Base-by-base conservation (phyloP, 129 eudicot species). In the Flaveria trinervia region DNA sequence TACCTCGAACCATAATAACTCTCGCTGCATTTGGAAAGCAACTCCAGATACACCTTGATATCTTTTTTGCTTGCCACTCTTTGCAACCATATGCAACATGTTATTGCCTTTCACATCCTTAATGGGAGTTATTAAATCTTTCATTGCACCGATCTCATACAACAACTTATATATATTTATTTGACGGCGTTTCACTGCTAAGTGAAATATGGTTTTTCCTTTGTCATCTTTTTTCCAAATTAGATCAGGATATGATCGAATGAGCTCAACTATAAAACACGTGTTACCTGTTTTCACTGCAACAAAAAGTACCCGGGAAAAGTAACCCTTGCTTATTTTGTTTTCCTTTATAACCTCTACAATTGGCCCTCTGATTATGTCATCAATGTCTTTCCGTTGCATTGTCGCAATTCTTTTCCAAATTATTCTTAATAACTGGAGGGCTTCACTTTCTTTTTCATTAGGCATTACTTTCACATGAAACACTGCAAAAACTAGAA, bases 71-170 rank as follows among this genome's bases (percentile, higher is more conserved):
- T 55, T 55, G 22, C 36, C 67, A 12, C 52, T 55, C 51, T 55
- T 36, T 18, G 33, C 52, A 39, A 55, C 77, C 18, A 72, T 16
- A 55, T 72, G 77, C 67, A 72, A 72, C 77, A 72, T 72, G 52
- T 72, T 36, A 18, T 72, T 72, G 3, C 41, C 33, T 1, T 54
- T 14, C 3, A 11, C 7, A 51, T 72, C 77, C 56, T 55, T 39
- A 0, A 72, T 52, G 18, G 39, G 77, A 20, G 54, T 72, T 72
- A 72, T 55, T 30, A 36, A 18, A 16, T 72, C 77, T 72, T 72
- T 72, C 77, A 72, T 72, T 5, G 76, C 15, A 18, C 76, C 76
- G 16, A 72, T 72, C 50, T 72, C 76, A 72, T 72, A 48, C 15
- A 70, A 25, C 75, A 71, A 52, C 17, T 71, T 71, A 28, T 71